These are phyloP conservation scores for Curvularia lunata DNA, from an alignment of 2,329 filamentous ascomycete species.

Conservation along the genomic window DNA sequence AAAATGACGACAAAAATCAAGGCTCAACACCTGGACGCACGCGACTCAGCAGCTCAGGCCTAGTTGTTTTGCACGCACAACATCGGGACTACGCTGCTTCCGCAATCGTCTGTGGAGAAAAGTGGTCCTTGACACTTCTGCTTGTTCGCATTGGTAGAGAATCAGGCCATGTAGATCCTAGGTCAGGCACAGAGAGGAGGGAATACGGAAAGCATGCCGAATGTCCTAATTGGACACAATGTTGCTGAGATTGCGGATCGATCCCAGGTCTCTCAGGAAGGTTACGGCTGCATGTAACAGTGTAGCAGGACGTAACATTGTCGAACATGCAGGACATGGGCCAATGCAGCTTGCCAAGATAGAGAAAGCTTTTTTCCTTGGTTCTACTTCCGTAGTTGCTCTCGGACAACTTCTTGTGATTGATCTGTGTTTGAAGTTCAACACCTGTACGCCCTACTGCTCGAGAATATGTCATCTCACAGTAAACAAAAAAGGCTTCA, in stretches of 20 bases:
- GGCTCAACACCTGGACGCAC: background rate
- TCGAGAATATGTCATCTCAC: background rate
- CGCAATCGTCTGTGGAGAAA: background rate
- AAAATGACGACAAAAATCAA: background rate
- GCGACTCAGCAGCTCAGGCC: background rate
- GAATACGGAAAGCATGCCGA: background rate
- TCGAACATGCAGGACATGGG: background rate
- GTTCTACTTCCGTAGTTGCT: background rate
- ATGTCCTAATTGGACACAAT: background rate
- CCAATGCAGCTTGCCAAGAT: background rate
- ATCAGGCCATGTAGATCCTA: background rate
- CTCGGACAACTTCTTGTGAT: background rate
- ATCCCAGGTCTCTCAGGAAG: background rate
- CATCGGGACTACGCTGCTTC: background rate
- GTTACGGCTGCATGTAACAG: background rate
- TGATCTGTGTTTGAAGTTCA: no score
- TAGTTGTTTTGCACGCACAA: background rate
- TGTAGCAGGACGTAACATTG: background rate
- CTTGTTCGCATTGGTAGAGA: background rate
- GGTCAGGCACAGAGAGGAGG: background rate
- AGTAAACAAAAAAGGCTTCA: background rate
- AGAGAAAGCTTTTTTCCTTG: background rate
- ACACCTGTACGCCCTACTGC: background rate
- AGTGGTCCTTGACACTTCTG: background rate
- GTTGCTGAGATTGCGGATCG: background rate